Evolutionary conservation across 1,139 yeast genomes (phyloP), one percentile per base, ranked within the genome.

Genomic region (Sugiyamaella grinbergsii): DNA sequence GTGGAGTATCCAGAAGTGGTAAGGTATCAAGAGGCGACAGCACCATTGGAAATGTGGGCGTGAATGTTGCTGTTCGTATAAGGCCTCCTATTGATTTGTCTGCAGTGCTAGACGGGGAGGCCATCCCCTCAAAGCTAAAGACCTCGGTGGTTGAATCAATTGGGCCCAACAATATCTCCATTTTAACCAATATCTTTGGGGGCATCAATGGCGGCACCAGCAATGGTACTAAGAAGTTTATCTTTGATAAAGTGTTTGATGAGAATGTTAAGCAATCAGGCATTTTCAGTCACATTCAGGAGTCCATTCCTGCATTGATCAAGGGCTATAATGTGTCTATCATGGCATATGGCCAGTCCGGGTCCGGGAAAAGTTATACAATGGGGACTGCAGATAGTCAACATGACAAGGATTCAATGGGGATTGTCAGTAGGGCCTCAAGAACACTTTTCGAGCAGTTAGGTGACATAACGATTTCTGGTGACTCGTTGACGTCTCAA

Each of bases 261-360:
- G 57, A 54, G 10, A 13, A 49, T 8, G 54, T 63, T 3, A 22
- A 57, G 1, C 67, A 62, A 50, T 36, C 41, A 11, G 64, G 57
- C 1, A 54, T 63, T 18, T 63, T 58, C 57, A 45, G 44, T 19
- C 50, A 62, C 42, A 43, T 64, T 3, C 41, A 53, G 2, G 49
- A 48, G 1, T 47, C 62, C 19, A 51, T 59, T 2, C 36, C 48
- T 39, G 43, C 54, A 22, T 52, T 61, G 34, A 44, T 61, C 1
- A 53, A 55, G 20, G 67, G 67, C 2, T 64, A 58, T 49, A 66
- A 65, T 43, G 68, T 66, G 20, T 61, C 68, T 5, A 57, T 66
- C 24, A 59, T 66, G 62, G 69, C 70, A 1, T 65, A 66, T 42
- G 70, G 70, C 37, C 70, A 65, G 49, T 59, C 66, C 13, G 70